Base-by-base conservation (phyloP, 148 eudicot species). In the Heliamphora exappendiculata region DNA sequence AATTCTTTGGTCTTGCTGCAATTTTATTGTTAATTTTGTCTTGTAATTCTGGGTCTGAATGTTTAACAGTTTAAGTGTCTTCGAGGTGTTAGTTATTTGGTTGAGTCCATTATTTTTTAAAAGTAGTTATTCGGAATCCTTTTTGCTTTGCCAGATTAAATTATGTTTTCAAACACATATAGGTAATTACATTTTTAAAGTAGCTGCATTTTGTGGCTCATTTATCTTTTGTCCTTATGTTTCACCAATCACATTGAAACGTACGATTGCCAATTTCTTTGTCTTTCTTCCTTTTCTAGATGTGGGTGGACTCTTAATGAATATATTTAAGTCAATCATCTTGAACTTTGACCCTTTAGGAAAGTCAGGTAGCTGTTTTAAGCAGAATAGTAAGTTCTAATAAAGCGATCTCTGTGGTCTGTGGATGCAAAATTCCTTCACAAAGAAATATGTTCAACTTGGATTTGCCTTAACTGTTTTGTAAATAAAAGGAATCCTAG, bases 361-460 rank as follows among this genome's bases (percentile, higher is more conserved):
- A 69, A 65, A 67, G 55, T 57, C 24, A 28, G 26, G 14, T n/a
- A 57, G 79, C 44, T 76, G 54, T 42, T 37, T 54, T 26, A 34
- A 29, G 67, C 10, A 44, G 36, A 57, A 42, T 42, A 26, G 3
- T 42, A 12, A 37, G 53, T 50, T 13, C 28, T 24, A 24, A 6
- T 36, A 57, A 22, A 37, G 65, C 22, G 2, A 37, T 53, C 22
- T 57, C 44, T 55, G 16, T 41, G 33, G 34, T 57, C 44, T 55
- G 16, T 41, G 33, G 34, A 57, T 37, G 13, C 26, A 20, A 45
- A 42, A 12, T 44, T 33, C 33, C 7, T 37, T 41, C 26, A 0
- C 31, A 69, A 67, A 59, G 31, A 55, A 57, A 68, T n/a, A 68
- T 70, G 47, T 59, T 60, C 55, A 57, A 42, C 45, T 57, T 77